Evolutionary conservation across 2,329 filamentous ascomycete species (phyloP), one percentile per base, ranked within the genome.

Genomic region (Fusarium lyarnte): DNA sequence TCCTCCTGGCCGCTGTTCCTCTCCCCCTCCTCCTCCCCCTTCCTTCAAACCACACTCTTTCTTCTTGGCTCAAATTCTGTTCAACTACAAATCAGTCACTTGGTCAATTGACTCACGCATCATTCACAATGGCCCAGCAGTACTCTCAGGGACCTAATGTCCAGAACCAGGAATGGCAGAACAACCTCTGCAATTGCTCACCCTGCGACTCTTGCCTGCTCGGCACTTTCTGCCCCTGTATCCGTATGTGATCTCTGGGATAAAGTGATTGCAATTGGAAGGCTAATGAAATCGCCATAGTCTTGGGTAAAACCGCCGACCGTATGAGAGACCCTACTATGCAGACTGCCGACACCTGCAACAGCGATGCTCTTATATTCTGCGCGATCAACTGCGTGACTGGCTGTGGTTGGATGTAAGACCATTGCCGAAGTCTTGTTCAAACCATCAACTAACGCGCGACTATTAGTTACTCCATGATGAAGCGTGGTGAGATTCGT

Each of bases 401-500:
- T 13, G 80, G 84, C 47, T 84, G 81, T 64, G 84, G 83, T 55
- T 86, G 83, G 80, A 78, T 86, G 79, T 84, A 78, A 71, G 81
- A 74, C 29, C n/a, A 36, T n/a, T 14, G 14, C 16, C 19, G 46
- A 27, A 8, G 39, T 13, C 35, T 29, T 19, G 6, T 58, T 47
- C n/a, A 21, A 42, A 33, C 2, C n/a, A 33, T 45, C 29, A 58
- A 60, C 58, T 73, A 45, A 73, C 29, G 25, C 35, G 6, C 38
- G 17, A 43, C 36, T 49, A 14, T 29, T 64, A 84, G 83, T 72
- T 84, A 82, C 73, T 81, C 85, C 70, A 86, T 87, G 82, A 80
- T 87, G 69, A 87, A 89, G 79, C 87, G 89, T 53, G 77, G 77
- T 63, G 84, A 88, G 74, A 85, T 90, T 72, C 86, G 88, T 53